These are phyloP conservation scores for Leishmania turanica DNA, from an alignment of 208 protist species.

Conservation along the genomic window DNA sequence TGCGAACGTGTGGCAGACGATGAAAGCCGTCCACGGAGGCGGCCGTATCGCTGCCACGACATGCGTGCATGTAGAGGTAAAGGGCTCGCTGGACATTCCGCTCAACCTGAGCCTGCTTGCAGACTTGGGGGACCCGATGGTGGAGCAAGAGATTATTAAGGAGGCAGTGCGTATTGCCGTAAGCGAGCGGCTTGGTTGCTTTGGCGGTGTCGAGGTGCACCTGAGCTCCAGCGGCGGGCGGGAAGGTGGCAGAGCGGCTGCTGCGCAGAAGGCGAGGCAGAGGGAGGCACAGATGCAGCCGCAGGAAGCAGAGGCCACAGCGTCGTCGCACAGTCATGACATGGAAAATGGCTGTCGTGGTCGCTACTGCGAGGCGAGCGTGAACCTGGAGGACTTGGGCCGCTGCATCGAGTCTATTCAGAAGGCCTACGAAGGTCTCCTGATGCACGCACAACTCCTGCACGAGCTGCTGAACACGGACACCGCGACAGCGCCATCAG, in stretches of 20 bases:
- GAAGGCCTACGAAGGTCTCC: constrained; percentile 54
- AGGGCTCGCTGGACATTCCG: constrained; percentile 49
- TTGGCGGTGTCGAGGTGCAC: constrained; percentile 54
- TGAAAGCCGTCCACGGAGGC: background rate
- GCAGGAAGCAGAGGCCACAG: background rate
- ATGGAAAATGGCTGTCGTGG: background rate
- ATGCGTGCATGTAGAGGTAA: constrained; percentile 51
- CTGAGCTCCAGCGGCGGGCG: constrained; percentile 26
- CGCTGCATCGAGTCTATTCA: constrained; percentile 60
- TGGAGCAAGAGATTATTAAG: constrained; percentile 69
- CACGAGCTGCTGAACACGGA: constrained; percentile 36
- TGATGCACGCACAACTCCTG: constrained; percentile 40
- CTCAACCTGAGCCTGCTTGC: constrained; percentile 54
- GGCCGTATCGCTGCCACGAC: background rate
- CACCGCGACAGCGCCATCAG: background rate
- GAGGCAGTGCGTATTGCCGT: constrained; percentile 70
- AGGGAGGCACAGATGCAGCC: background rate
- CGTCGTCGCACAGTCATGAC: background rate
- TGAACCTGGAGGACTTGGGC: constrained; percentile 52
- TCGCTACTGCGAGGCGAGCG: constrained; percentile 22
- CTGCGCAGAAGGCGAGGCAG: background rate
- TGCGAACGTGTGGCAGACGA: background rate
- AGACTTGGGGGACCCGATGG: constrained; percentile 48
- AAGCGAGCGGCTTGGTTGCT: constrained; percentile 68
- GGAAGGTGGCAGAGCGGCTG: background rate